Evolutionary conservation across 2,329 filamentous ascomycete species (phyloP).

Genomic region (Fusarium sp.): DNA sequence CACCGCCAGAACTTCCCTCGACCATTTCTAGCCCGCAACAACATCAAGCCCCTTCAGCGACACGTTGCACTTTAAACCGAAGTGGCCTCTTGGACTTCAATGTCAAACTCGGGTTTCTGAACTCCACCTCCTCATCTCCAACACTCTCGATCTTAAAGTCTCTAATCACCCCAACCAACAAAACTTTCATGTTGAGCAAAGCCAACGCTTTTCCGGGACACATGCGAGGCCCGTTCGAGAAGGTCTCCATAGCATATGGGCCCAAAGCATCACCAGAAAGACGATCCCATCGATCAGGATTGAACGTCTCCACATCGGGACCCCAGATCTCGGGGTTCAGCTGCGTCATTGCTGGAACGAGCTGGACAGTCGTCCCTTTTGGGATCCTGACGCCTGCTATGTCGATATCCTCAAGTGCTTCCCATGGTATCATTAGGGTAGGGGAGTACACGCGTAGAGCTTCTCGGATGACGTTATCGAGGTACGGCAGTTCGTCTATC

Average conservation of each 20-base stretch:
- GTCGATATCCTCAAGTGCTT: background rate
- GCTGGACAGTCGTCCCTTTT: conserved; percentile 15
- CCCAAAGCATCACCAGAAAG: background rate
- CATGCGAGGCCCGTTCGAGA: conserved; percentile 16
- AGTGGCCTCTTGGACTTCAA: conserved; percentile 2
- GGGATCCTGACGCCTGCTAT: conserved; percentile 1
- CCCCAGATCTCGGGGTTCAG: conserved; percentile 24
- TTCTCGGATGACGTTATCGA: conserved; percentile 22
- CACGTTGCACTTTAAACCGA: background rate
- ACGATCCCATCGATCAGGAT: conserved; percentile 11
- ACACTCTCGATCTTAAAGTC: background rate
- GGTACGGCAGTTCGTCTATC: background rate
- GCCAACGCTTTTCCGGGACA: conserved; percentile 23
- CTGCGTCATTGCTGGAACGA: conserved; percentile 12
- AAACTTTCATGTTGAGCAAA: conserved; percentile 15
- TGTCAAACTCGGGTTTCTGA: conserved; percentile 13
- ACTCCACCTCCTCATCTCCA: background rate
- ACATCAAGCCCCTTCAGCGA: background rate
- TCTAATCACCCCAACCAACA: conserved; percentile 4
- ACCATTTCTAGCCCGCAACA: accelerated
- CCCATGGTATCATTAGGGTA: conserved; percentile 10
- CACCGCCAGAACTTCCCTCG: accelerated
- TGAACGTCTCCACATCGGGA: background rate
- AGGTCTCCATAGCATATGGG: conserved; percentile 10
- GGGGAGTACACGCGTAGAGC: conserved; percentile 21